These are phyloP conservation scores for Gypsophila paniculata DNA, from an alignment of 179 eudicot genomes.

Conservation along the genomic window DNA sequence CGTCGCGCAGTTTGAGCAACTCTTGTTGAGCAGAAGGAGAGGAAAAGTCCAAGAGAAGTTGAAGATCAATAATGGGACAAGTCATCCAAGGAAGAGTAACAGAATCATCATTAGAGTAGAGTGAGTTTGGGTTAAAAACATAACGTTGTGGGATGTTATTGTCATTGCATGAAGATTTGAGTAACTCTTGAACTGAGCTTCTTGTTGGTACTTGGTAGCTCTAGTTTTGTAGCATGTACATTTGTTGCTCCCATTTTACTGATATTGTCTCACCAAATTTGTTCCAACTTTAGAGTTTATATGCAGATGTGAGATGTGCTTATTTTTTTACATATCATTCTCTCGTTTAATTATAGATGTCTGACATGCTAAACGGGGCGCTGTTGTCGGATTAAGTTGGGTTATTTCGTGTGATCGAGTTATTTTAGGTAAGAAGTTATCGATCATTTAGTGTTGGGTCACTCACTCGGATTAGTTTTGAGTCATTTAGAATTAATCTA, in stretches of 20 bases:
- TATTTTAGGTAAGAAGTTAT: too few species aligned
- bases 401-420: too few species aligned
- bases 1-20: slow-evolving; percentile 8
- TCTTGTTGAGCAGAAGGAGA: not conserved
- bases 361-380: too few species aligned
- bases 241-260: slow-evolving; percentile 10
- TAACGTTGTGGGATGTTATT: slow-evolving; percentile 11
- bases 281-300: not conserved
- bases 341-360: too few species aligned
- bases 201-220: slow-evolving; percentile 18
- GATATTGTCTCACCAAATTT: not conserved
- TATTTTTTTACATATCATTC: not conserved
- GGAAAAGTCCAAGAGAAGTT: slow-evolving; percentile 17
- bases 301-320: not conserved
- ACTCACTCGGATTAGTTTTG: too few species aligned
- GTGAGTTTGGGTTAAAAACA: not conserved
- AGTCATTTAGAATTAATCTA: too few species aligned
- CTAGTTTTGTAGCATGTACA: slow-evolving; percentile 5
- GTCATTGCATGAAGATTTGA: not conserved
- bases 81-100: slow-evolving; percentile 16
- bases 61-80: slow-evolving; percentile 16
- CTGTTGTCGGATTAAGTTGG: too few species aligned
- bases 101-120: not conserved
- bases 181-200: slow-evolving; percentile 13
- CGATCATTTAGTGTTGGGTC: too few species aligned